Conservation (phyloP, 2,329 filamentous ascomycete species). For the Cladosporium velox region DNA sequence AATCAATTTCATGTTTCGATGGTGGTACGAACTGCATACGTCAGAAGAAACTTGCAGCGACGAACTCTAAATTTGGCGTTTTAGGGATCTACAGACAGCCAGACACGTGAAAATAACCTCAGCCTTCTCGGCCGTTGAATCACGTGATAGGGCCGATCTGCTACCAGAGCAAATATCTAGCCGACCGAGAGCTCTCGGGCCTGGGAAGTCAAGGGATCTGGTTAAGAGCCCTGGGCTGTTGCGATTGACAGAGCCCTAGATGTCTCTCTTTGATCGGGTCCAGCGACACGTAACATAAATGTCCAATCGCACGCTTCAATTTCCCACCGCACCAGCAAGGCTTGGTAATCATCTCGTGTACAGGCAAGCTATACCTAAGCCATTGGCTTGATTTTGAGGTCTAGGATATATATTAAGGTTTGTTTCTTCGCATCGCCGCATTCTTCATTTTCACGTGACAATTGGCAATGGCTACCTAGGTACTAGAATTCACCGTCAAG, state of each 20-base stretch:
- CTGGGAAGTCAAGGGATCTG: neutral
- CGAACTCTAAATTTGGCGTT: neutral
- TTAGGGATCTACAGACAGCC: neutral
- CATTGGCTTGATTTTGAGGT: neutral
- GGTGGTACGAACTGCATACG: neutral
- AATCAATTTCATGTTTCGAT: neutral
- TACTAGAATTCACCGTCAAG: neutral
- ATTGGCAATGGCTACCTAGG: neutral
- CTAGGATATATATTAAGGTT: neutral
- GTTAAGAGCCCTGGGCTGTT: neutral
- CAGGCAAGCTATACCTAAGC: neutral
- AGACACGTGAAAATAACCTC: neutral
- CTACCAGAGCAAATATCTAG: neutral
- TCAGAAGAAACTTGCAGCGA: neutral
- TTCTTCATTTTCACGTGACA: neutral
- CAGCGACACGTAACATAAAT: neutral
- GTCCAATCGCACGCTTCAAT: neutral
- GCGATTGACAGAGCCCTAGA: neutral
- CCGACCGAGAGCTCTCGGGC: neutral
- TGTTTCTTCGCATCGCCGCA: neutral
- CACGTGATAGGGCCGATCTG: neutral
- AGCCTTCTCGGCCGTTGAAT: neutral
- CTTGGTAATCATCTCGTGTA: neutral
- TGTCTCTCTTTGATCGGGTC: neutral
- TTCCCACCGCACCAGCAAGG: neutral